Percentiles rank a stretch among this genome's conserved stretches.
phyloP scores from a whole-genome alignment of 768 basidiomycete genomes.

The Suillus americanus region DNA sequence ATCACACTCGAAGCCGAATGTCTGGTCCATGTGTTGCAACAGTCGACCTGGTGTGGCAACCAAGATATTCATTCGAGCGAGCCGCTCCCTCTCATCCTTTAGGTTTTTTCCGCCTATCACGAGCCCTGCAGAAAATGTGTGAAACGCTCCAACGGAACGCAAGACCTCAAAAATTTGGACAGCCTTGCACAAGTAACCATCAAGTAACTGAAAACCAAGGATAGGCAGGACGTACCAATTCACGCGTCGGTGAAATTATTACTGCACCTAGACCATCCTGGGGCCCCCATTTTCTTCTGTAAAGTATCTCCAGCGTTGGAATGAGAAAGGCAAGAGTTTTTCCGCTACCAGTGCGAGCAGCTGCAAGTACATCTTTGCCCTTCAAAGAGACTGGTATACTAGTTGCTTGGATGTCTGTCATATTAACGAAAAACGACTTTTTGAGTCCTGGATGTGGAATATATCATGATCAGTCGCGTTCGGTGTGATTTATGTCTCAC shows the following conservation, averaged over 20 bases:
- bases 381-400: conserved; percentile 61
- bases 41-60: conserved; percentile 95
- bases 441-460: conserved; percentile 61
- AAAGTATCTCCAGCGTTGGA: conserved; percentile 63
- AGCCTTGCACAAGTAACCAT: conserved; percentile 51
- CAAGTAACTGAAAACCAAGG: background rate
- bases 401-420: conserved; percentile 77
- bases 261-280: conserved; percentile 82
- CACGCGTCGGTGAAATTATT: conserved; percentile 91
- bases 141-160: conserved; percentile 88
- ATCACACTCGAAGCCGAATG: conserved; percentile 88
- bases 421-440: conserved; percentile 80
- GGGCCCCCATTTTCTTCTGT: conserved; percentile 68
- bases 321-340: conserved; percentile 76
- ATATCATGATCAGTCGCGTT: conserved; percentile 1
- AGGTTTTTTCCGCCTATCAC: conserved; percentile 96
- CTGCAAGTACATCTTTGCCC: conserved; percentile 65
- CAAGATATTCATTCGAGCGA: conserved; percentile 96
- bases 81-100: conserved; percentile 86
- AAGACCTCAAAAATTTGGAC: conserved; percentile 98
- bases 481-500: conserved; percentile 31
- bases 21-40: conserved; percentile 98
- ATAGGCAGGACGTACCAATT: conserved; percentile 58
- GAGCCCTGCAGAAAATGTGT: conserved; percentile 90
- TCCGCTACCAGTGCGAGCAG: conserved; percentile 70